These are phyloP conservation scores for Podaxis pistillaris DNA, from an alignment of 768 basidiomycete genomes.

Conservation along the genomic window DNA sequence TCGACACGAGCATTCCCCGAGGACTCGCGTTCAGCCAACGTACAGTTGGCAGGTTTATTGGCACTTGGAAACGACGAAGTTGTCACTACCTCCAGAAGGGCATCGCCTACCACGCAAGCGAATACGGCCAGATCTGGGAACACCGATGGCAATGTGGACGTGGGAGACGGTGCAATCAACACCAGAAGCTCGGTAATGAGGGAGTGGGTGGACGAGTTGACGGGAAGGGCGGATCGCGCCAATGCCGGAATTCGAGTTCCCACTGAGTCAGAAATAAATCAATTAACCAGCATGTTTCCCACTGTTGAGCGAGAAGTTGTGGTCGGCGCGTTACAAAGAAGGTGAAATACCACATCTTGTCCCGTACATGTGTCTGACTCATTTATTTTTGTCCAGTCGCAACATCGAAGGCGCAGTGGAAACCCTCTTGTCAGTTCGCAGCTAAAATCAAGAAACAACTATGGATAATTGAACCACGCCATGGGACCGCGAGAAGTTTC, in stretches of 20 bases:
- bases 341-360: conserved; percentile 42
- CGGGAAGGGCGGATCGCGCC: conserved; percentile 56
- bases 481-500: not conserved
- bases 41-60: conserved; percentile 21
- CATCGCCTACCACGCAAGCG: conserved; percentile 1
- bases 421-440: conserved; percentile 48
- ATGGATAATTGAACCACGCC: not conserved
- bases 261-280: conserved; percentile 70
- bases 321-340: conserved; percentile 76
- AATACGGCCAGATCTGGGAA: conserved; percentile 15
- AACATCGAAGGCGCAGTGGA: conserved; percentile 85
- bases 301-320: conserved; percentile 70
- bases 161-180: conserved; percentile 26
- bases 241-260: conserved; percentile 66
- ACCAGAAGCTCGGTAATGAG: conserved; percentile 53
- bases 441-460: conserved; percentile 8
- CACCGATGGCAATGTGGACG: conserved; percentile 20
- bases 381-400: conserved; percentile 41
- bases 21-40: conserved; percentile 24
- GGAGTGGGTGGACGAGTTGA: conserved; percentile 80
- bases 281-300: conserved; percentile 82
- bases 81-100: conserved; percentile 54
- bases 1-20: conserved; percentile 78
- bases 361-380: not conserved
- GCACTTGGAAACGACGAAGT: conserved; percentile 50